phyloP scores from a whole-genome alignment of 805 yeast genomes.

The Schizosaccharomyces cryophilus region DNA sequence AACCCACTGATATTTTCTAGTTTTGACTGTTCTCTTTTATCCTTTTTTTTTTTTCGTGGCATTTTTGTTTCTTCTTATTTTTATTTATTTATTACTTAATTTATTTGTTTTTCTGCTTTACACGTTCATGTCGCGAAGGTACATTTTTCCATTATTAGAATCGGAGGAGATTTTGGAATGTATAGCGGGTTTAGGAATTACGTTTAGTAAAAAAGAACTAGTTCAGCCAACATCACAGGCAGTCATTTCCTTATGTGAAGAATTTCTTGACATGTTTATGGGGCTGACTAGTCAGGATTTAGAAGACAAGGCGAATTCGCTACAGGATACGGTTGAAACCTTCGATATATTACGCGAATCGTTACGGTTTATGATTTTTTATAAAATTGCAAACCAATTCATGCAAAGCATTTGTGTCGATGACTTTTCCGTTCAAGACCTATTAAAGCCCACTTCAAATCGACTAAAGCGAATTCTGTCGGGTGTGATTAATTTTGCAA shows the following conservation, averaged over 20 bases:
- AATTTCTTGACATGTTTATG: background rate
- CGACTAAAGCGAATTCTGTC: conserved; percentile 44
- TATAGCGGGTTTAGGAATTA: background rate
- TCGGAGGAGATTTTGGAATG: background rate
- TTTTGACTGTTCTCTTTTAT: no score
- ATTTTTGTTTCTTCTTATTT: no score
- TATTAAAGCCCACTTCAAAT: conserved; percentile 49
- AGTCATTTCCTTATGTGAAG: background rate
- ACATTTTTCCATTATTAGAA: background rate
- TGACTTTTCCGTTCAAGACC: conserved; percentile 53
- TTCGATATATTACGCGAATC: conserved; percentile 6
- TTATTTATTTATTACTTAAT: background rate
- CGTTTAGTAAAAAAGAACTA: background rate
- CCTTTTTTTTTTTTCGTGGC: no score
- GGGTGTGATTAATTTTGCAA: conserved; percentile 64
- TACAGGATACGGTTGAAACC: background rate
- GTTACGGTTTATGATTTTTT: conserved; percentile 25
- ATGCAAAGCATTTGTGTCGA: conserved; percentile 34
- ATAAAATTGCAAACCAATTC: conserved; percentile 4
- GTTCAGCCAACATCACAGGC: background rate
- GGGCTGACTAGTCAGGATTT: conserved; percentile 1
- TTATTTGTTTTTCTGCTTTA: background rate
- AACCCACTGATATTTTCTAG: no score
- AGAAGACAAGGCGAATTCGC: background rate
- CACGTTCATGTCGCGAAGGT: background rate